These are phyloP conservation scores for Cladosporium halotolerans DNA, from an alignment of 2,329 filamentous ascomycete genomes.

Conservation along the genomic window DNA sequence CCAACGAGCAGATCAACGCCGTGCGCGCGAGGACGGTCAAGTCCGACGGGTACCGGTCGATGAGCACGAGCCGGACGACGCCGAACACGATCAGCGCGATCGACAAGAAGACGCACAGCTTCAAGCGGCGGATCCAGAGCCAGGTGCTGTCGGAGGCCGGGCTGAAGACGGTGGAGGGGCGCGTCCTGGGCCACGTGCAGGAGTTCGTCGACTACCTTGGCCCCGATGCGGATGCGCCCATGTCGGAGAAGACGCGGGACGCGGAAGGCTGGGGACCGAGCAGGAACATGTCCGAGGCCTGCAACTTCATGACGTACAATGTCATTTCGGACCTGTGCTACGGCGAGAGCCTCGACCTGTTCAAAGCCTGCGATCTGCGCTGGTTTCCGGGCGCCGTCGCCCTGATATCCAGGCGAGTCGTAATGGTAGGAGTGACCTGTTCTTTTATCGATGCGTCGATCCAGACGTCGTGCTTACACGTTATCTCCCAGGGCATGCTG, in stretches of 20 bases:
- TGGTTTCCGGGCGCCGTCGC: slow-evolving; percentile 1
- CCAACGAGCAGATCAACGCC: slow-evolving; percentile 23
- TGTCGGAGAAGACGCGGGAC: not conserved
- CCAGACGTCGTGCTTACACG: not conserved
- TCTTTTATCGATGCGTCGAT: not conserved
- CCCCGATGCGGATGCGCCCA: not conserved
- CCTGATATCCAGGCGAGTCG: not conserved
- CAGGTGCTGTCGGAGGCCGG: slow-evolving; percentile 18
- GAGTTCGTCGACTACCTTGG: not conserved
- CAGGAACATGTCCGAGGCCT: slow-evolving; percentile 26
- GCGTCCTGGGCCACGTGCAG: not conserved
- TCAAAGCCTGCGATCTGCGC: slow-evolving; percentile 21
- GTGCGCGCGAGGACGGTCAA: slow-evolving; percentile 11
- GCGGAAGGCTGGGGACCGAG: slow-evolving; percentile 12
- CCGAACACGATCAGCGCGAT: slow-evolving; percentile 18
- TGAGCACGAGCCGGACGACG: slow-evolving; percentile 15
- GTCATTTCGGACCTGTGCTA: slow-evolving; percentile 28
- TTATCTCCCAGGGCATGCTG: not conserved
- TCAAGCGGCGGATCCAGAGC: not conserved
- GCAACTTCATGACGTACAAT: slow-evolving; percentile 26
- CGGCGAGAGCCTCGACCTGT: slow-evolving; percentile 24
- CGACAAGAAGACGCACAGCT: slow-evolving; percentile 10
- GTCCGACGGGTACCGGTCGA: slow-evolving; percentile 16
- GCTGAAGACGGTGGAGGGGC: slow-evolving; percentile 17
- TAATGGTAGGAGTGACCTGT: not conserved